Evolutionary conservation across 140 eudicot genomes (phyloP).

Genomic region (Bidens hawaiensis): DNA sequence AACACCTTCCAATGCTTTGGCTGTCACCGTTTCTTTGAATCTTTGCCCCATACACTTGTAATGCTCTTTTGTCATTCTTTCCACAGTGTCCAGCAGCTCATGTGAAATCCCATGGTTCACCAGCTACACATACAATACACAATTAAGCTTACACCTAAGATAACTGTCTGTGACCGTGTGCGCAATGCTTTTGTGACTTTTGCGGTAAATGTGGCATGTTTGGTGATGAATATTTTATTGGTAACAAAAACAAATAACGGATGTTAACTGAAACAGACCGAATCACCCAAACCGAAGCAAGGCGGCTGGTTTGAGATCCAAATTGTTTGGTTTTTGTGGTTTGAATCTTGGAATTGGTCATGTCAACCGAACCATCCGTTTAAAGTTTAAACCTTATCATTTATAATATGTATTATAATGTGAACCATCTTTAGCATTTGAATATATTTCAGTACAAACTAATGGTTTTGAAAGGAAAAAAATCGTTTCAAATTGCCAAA

Average conservation of each 20-base stretch:
- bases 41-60: slow-evolving; percentile 48
- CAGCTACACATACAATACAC: slow-evolving; percentile 27
- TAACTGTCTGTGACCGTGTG: background rate
- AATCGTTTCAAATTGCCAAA: too few species aligned
- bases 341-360: too few species aligned
- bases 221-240: background rate
- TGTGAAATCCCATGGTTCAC: slow-evolving; percentile 51
- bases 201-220: slow-evolving; percentile 4
- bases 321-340: too few species aligned
- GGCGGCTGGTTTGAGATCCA: too few species aligned
- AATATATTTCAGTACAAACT: too few species aligned
- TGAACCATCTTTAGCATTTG: too few species aligned
- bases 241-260: background rate
- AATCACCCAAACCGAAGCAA: too few species aligned
- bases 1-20: slow-evolving; percentile 44
- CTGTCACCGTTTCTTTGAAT: slow-evolving; percentile 56
- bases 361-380: too few species aligned
- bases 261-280: too few species aligned
- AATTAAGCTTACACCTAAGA: background rate
- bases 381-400: too few species aligned
- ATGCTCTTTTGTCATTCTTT: slow-evolving; percentile 49
- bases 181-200: background rate
- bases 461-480: too few species aligned
- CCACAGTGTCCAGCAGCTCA: slow-evolving; percentile 45
- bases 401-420: too few species aligned